Conservation (phyloP, 805 yeast species). For the Candida quercuum region DNA sequence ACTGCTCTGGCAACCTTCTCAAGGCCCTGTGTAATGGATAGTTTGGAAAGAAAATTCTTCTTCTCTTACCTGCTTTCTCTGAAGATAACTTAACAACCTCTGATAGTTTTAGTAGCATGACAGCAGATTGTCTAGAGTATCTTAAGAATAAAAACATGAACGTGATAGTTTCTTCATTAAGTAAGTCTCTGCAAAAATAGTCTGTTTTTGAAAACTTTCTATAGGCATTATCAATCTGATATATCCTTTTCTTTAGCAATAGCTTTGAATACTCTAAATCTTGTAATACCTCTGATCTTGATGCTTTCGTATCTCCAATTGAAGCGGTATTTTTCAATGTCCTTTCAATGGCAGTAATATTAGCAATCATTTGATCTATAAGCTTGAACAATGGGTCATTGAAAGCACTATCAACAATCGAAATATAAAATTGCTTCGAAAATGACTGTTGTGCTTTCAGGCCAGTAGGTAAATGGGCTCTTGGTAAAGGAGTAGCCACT, state of each 20-base stretch:
- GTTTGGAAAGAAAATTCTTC: constrained; percentile 31
- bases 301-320: background rate
- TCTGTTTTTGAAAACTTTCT: constrained; percentile 31
- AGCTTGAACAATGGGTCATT: constrained; percentile 24
- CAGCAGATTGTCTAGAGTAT: constrained; percentile 36
- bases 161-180: constrained; percentile 30
- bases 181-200: constrained; percentile 29
- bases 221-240: constrained; percentile 29
- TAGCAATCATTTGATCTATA: constrained; percentile 27
- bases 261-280: constrained; percentile 12
- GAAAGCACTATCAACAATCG: constrained; percentile 29
- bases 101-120: constrained; percentile 25
- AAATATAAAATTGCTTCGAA: constrained; percentile 19
- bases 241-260: constrained; percentile 25
- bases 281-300: background rate
- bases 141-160: constrained; percentile 35
- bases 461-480: constrained; percentile 4
- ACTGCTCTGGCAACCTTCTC: constrained; percentile 35
- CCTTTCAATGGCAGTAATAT: constrained; percentile 20
- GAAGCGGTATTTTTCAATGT: background rate
- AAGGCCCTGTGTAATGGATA: constrained; percentile 37
- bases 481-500: constrained; percentile 30
- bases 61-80: constrained; percentile 16
- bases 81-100: constrained; percentile 22
- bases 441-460: constrained; percentile 4